These are phyloP conservation scores for Monosporascus sp. DNA, from an alignment of 2,329 filamentous ascomycete genomes.

Conservation along the genomic window DNA sequence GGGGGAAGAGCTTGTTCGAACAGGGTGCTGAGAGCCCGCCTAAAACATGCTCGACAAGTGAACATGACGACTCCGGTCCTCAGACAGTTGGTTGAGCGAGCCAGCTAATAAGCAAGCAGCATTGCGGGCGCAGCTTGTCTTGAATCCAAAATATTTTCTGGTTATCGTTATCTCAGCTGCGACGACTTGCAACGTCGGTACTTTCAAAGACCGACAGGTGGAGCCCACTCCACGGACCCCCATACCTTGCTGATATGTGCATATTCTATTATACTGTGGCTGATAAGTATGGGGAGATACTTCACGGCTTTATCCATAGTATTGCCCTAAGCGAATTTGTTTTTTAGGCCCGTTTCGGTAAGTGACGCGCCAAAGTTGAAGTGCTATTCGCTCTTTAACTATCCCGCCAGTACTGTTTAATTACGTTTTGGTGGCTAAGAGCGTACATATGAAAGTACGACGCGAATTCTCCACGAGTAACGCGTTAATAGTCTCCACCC, in stretches of 20 bases:
- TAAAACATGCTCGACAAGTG: slow-evolving; percentile 32
- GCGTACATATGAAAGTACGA: background rate
- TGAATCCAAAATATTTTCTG: background rate
- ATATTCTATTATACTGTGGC: too few species aligned
- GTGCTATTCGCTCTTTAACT: background rate
- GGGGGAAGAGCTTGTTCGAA: slow-evolving; percentile 10
- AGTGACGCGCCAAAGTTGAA: background rate
- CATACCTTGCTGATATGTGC: too few species aligned
- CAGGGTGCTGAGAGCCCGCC: slow-evolving; percentile 16
- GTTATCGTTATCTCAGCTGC: background rate
- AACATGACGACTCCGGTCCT: slow-evolving; percentile 29
- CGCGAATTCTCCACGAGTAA: background rate
- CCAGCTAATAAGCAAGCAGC: background rate
- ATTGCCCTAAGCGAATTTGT: background rate
- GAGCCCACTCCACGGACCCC: background rate
- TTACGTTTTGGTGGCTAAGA: background rate
- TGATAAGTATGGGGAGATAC: too few species aligned
- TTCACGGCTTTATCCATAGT: background rate
- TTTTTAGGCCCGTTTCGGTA: background rate
- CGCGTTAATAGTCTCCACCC: background rate
- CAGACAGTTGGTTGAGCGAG: background rate
- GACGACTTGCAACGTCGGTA: background rate
- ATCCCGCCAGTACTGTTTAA: background rate
- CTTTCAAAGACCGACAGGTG: background rate
- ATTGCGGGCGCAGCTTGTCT: background rate